phyloP scores from a whole-genome alignment of 2,329 filamentous ascomycete species.

The Penicillium sp. region DNA sequence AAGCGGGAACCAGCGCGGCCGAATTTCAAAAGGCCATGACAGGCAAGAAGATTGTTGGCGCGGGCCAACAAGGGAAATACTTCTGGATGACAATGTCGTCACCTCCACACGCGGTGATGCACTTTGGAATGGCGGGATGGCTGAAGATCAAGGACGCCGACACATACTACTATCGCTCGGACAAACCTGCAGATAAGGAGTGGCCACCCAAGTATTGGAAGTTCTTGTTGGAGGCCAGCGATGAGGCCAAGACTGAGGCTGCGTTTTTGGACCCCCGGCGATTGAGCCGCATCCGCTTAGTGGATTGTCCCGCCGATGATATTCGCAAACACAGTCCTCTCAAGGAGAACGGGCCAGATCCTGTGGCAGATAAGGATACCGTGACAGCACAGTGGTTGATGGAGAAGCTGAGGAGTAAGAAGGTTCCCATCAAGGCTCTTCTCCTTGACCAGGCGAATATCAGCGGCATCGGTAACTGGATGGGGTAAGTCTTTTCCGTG shows the following conservation, averaged over 20 bases:
- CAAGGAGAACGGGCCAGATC: slow-evolving; percentile 90
- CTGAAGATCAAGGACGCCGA: slow-evolving; percentile 76
- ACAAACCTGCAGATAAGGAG: slow-evolving; percentile 52
- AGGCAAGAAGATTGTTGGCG: slow-evolving; percentile 66
- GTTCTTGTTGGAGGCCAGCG: slow-evolving; percentile 67
- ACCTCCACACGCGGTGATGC: slow-evolving; percentile 82
- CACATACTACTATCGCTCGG: slow-evolving; percentile 73
- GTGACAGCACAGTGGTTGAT: slow-evolving; percentile 72
- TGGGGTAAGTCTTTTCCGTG: slow-evolving; percentile 53
- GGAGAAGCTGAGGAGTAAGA: slow-evolving; percentile 67
- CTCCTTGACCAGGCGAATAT: slow-evolving; percentile 83
- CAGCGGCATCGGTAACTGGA: slow-evolving; percentile 95
- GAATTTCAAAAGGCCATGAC: slow-evolving; percentile 69
- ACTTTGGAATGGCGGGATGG: slow-evolving; percentile 79
- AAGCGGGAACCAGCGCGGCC: slow-evolving; percentile 72
- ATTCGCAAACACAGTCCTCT: slow-evolving; percentile 75
- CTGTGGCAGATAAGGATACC: slow-evolving; percentile 71
- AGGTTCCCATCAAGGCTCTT: slow-evolving; percentile 82
- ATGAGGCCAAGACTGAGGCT: slow-evolving; percentile 57
- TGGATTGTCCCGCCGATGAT: slow-evolving; percentile 71
- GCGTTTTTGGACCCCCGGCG: slow-evolving; percentile 83
- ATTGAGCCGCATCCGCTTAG: slow-evolving; percentile 71
- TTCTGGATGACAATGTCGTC: slow-evolving; percentile 81
- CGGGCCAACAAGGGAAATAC: slow-evolving; percentile 90
- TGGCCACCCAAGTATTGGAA: slow-evolving; percentile 94